Evolutionary conservation across 176 grass and related monocot species (phyloP).

Genomic region (Ensete glaucum): DNA sequence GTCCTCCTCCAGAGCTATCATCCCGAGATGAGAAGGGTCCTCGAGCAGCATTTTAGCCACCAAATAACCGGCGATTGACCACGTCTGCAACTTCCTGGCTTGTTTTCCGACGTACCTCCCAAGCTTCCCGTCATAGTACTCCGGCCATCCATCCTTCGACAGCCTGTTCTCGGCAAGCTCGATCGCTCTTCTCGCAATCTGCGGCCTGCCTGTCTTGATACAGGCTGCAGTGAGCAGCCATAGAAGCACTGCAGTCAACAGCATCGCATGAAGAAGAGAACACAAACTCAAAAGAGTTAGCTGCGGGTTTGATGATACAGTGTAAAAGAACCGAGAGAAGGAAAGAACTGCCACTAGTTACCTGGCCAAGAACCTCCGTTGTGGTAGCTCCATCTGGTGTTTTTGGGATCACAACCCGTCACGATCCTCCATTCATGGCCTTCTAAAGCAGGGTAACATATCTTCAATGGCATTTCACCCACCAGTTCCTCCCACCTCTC

Average conservation of each 20-base stretch:
- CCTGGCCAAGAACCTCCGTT: slow-evolving; percentile 98
- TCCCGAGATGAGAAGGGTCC: slow-evolving; percentile 72
- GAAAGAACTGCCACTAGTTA: slow-evolving; percentile 12
- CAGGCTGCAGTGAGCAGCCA: slow-evolving; percentile 91
- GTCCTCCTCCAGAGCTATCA: slow-evolving; percentile 92
- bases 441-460: slow-evolving; percentile 80
- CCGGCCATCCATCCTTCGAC: slow-evolving; percentile 73
- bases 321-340: not conserved
- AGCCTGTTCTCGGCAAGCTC: slow-evolving; percentile 62
- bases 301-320: not conserved
- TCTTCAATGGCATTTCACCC: slow-evolving; percentile 89
- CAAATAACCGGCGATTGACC: slow-evolving; percentile 85
- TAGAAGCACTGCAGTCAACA: slow-evolving; percentile 59
- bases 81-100: slow-evolving; percentile 82
- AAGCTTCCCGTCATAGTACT: slow-evolving; percentile 83
- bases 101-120: slow-evolving; percentile 83
- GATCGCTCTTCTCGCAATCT: slow-evolving; percentile 78
- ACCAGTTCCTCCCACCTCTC: slow-evolving; percentile 88
- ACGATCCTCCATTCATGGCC: slow-evolving; percentile 87
- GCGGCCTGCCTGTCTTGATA: slow-evolving; percentile 81
- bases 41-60: slow-evolving; percentile 95
- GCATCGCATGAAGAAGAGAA: not conserved
- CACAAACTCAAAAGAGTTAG: not conserved
- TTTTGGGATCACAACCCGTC: slow-evolving; percentile 87
- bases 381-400: slow-evolving; percentile 95